Conservation (phyloP, 208 protist genomes). For the Leishmania gerbilli region DNA sequence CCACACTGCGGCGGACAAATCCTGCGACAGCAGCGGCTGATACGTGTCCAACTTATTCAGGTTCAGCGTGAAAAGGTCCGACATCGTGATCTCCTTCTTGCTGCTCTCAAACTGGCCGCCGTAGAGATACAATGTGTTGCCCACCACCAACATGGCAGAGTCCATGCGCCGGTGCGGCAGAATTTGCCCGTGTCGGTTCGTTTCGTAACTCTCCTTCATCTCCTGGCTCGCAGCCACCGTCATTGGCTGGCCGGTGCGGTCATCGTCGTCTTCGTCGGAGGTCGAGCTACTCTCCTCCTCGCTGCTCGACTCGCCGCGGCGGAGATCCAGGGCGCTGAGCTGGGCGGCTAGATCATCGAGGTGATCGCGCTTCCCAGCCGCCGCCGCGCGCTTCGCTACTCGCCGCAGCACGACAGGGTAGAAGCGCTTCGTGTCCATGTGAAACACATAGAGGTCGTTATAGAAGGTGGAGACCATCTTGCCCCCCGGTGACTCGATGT, state of each 20-base stretch:
- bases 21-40: conserved; percentile 75
- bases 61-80: conserved; percentile 88
- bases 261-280: conserved; percentile 38
- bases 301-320: conserved; percentile 25
- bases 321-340: conserved; percentile 62
- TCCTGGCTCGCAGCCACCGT: conserved; percentile 22
- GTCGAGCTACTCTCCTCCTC: conserved; percentile 26
- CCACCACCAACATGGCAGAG: conserved; percentile 54
- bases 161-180: conserved; percentile 88
- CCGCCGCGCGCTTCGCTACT: conserved; percentile 17
- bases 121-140: conserved; percentile 86
- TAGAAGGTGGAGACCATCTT: conserved; percentile 88
- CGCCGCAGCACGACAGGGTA: conserved; percentile 83
- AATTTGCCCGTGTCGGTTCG: conserved; percentile 59
- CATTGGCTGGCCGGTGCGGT: neutral
- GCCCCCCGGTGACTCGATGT: conserved; percentile 85
- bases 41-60: conserved; percentile 84
- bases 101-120: conserved; percentile 91
- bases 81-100: conserved; percentile 88
- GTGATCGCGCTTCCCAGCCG: conserved; percentile 12
- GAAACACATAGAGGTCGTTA: conserved; percentile 92
- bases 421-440: conserved; percentile 90
- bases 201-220: conserved; percentile 80
- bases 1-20: conserved; percentile 82
- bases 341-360: conserved; percentile 58